phyloP scores from a whole-genome alignment of 2,329 filamentous ascomycete species.

The Sarocladiaceae sp. region DNA sequence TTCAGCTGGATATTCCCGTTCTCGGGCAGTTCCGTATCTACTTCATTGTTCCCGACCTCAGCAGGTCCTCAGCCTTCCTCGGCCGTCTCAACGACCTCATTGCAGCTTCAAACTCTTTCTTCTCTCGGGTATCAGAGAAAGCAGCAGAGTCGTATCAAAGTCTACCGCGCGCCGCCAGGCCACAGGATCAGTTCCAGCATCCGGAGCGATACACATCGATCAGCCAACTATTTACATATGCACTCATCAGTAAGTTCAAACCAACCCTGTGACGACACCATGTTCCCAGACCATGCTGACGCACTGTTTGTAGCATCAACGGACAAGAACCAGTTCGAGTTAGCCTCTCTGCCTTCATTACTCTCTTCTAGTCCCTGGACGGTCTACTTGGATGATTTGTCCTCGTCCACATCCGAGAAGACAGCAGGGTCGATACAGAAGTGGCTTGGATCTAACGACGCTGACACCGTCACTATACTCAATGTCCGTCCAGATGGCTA shows the following conservation, averaged over 20 bases:
- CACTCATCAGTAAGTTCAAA: conserved; percentile 55
- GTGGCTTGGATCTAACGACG: conserved; percentile 59
- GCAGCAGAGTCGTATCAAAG: conserved; percentile 59
- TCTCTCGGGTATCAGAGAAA: conserved; percentile 54
- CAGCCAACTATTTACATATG: conserved; percentile 66
- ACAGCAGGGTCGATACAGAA: conserved; percentile 60
- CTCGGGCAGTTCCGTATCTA: conserved; percentile 75
- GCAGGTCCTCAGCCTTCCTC: conserved; percentile 49
- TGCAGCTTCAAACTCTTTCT: conserved; percentile 45
- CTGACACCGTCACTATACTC: conserved; percentile 57
- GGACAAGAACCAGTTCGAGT: conserved; percentile 49
- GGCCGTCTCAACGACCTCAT: conserved; percentile 54
- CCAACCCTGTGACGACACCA: not conserved
- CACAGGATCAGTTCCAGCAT: conserved; percentile 62
- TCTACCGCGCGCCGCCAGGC: conserved; percentile 51
- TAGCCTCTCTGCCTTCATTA: conserved; percentile 57
- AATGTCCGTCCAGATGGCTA: conserved; percentile 73
- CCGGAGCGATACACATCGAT: conserved; percentile 65
- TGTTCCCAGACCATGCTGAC: conserved; percentile 14
- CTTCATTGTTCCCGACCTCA: conserved; percentile 63
- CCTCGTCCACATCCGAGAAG: conserved; percentile 35
- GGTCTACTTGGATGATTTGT: conserved; percentile 65
- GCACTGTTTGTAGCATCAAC: not conserved
- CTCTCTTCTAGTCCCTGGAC: conserved; percentile 66
- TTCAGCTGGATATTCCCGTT: conserved; percentile 75